Evolutionary conservation across 805 yeast species (phyloP), one percentile per base, ranked within the genome.

Genomic region (Barnettozyma salicaria): DNA sequence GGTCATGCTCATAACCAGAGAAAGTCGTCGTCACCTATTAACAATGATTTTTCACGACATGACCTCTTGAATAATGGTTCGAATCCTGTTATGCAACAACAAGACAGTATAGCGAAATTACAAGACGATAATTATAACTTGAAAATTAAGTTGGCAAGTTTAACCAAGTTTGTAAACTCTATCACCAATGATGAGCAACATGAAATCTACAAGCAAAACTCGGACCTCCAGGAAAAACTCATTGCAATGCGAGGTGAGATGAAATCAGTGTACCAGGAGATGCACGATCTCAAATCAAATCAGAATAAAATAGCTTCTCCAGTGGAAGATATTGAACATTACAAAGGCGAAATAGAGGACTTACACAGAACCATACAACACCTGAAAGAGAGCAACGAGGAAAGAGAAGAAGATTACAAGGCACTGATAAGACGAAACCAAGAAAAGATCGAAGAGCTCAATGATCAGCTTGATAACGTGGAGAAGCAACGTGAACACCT

Each of bases 71-170:
- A 47, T 29, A 43, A 41, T 40, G 57, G 56, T 1, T 51, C 56
- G 16, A 54, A 58, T 35, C 60, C 63, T 4, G 50, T 58, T 12
- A 53, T 45, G 30, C 58, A 49, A 25, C 61, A 58, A 42, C 54
- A 56, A 37, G 51, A 52, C 29, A 42, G 53, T 28, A 42, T 54
- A 9, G 44, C 57, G 13, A 52, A 54, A 39, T 55, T 69, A 22
- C 56, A 62, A 38, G 56, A 63, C 9, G 74, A 69, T 26, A 69
- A 69, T 41, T 65, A 64, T 45, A 65, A 64, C 36, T 53, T 69
- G 44, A 69, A 67, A 43, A 58, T 68, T 24, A 65, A 67, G 41
- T 55, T 68, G 26, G 66, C 70, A 3, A 63, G 68, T 4, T 52
- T 67, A 21, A 61, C 63, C 5, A 58, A 61, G 46, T 64, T 58